Evolutionary conservation across 1,284 basidiomycete species (phyloP).

Genomic region (Cryptococcus sp.): DNA sequence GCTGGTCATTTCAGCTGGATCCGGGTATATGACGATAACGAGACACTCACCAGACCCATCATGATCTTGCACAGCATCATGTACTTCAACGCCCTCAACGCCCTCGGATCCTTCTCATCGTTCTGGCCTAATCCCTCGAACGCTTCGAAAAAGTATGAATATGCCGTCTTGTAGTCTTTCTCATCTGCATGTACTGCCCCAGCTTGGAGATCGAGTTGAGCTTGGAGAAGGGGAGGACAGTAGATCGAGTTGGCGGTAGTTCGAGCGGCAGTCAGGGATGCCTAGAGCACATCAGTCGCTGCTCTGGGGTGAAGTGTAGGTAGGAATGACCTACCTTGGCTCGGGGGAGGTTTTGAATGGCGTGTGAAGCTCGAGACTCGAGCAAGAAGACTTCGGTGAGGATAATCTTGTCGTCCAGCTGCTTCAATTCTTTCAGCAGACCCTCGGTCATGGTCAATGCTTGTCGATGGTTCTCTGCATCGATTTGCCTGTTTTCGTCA

Average conservation of each 20-base stretch:
- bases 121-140: slow-evolving; percentile 77
- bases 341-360: slow-evolving; percentile 85
- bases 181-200: slow-evolving; percentile 93
- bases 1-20: slow-evolving; percentile 50
- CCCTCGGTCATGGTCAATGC: slow-evolving; percentile 78
- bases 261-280: slow-evolving; percentile 82
- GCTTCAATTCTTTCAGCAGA: slow-evolving; percentile 82
- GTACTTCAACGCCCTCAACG: slow-evolving; percentile 88
- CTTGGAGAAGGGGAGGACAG: slow-evolving; percentile 89
- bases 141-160: slow-evolving; percentile 96
- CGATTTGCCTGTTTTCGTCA: slow-evolving; percentile 57
- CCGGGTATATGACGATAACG: neutral
- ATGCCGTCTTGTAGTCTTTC: slow-evolving; percentile 95
- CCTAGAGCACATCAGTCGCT: slow-evolving; percentile 50
- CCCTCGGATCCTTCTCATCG: slow-evolving; percentile 48
- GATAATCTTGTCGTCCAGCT: slow-evolving; percentile 95
- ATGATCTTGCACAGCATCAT: slow-evolving; percentile 98
- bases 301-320: neutral
- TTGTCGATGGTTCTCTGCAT: slow-evolving; percentile 67
- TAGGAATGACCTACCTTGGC: slow-evolving; percentile 62
- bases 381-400: slow-evolving; percentile 93
- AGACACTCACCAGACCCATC: slow-evolving; percentile 74
- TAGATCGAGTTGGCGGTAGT: slow-evolving; percentile 97
- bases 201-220: slow-evolving; percentile 84
- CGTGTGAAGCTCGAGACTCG: slow-evolving; percentile 85